Evolutionary conservation across 495 filamentous ascomycete species (phyloP).

Genomic region (Daldinia decipiens): DNA sequence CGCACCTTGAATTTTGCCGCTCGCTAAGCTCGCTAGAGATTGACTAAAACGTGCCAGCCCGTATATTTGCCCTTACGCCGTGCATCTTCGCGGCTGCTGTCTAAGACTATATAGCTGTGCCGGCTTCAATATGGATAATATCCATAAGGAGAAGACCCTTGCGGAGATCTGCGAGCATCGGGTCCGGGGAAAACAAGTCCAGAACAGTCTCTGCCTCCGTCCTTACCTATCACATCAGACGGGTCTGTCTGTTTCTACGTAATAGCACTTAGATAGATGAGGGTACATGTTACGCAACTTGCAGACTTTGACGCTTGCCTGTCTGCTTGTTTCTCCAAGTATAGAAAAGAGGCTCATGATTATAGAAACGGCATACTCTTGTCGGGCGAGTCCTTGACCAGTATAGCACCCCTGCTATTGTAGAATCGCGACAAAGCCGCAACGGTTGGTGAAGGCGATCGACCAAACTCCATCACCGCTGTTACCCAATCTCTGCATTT

Average conservation of each 20-base stretch:
- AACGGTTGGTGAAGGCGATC: conserved; percentile 14
- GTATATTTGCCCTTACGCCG: conserved; percentile 24
- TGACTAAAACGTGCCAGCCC: conserved; percentile 9
- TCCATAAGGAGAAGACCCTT: conserved; percentile 37
- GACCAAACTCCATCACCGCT: conserved; percentile 22
- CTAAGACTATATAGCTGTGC: background rate
- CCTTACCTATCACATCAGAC: background rate
- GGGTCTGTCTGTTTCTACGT: background rate
- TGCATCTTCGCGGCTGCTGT: conserved; percentile 22
- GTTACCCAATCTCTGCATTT: conserved; percentile 35
- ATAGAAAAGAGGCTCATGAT: conserved; percentile 12
- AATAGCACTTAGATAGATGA: conserved; percentile 4
- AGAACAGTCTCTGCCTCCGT: conserved; percentile 33
- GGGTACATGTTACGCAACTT: conserved; percentile 9
- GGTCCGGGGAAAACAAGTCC: conserved; percentile 39
- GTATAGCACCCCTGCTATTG: conserved; percentile 11
- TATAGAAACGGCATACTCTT: conserved; percentile 9
- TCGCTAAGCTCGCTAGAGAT: conserved; percentile 25
- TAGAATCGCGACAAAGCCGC: conserved; percentile 29
- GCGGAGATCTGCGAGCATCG: conserved; percentile 40
- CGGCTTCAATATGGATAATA: conserved; percentile 42
- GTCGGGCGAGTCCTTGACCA: conserved; percentile 8
- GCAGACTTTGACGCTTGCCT: conserved; percentile 15
- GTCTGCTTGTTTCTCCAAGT: conserved; percentile 9
- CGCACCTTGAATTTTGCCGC: conserved; percentile 38